Evolutionary conservation across 371 early-diverging fungal species (phyloP).

Genomic region (Mucor piriformis): DNA sequence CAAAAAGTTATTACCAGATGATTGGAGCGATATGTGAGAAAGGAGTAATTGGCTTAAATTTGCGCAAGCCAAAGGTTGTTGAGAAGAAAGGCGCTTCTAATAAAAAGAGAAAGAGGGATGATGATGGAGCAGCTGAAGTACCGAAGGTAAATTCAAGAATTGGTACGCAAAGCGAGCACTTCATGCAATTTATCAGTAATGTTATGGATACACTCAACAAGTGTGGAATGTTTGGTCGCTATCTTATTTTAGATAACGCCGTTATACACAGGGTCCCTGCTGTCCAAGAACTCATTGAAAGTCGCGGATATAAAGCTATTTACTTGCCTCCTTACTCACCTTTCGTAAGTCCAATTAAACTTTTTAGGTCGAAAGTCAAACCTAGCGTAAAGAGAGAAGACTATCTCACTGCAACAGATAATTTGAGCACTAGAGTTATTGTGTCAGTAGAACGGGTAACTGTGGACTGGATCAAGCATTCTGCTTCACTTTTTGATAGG

Average conservation of each 20-base stretch:
- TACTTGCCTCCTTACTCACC: background rate
- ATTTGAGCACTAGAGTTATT: slow-evolving; percentile 9
- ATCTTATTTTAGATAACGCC: slow-evolving; percentile 8
- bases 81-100: slow-evolving; percentile 11
- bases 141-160: slow-evolving; percentile 7
- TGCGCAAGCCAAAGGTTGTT: slow-evolving; percentile 16
- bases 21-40: slow-evolving; percentile 12
- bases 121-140: slow-evolving; percentile 7
- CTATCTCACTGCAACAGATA: slow-evolving; percentile 9
- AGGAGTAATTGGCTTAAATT: slow-evolving; percentile 4
- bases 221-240: slow-evolving; percentile 18
- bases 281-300: slow-evolving; percentile 17
- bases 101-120: slow-evolving; percentile 16
- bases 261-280: slow-evolving; percentile 6
- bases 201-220: slow-evolving; percentile 11
- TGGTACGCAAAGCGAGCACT: slow-evolving; percentile 19
- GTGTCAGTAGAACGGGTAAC: slow-evolving; percentile 2
- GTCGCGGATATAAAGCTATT: slow-evolving; percentile 1
- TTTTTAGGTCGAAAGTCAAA: slow-evolving; percentile 13
- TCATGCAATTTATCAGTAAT: slow-evolving; percentile 17
- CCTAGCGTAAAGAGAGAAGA: slow-evolving; percentile 5
- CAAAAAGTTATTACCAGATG: no score
- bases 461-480: slow-evolving; percentile 13
- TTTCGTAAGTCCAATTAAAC: background rate
- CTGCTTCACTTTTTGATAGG: slow-evolving; percentile 10